These are phyloP conservation scores for Blastobotrys arbuscula DNA, from an alignment of 1,139 yeast species.

Conservation along the genomic window DNA sequence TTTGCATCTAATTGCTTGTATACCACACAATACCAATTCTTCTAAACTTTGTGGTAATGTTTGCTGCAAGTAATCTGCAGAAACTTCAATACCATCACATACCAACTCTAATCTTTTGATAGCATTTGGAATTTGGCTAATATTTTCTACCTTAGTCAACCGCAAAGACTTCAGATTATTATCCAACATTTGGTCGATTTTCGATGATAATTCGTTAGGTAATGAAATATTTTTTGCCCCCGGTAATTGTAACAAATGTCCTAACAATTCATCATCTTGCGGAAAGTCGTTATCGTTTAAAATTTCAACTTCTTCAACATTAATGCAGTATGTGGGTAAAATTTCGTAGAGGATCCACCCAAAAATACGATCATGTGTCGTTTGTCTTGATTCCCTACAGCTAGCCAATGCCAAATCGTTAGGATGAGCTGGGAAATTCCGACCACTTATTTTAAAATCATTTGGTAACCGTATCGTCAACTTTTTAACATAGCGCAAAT, in stretches of 20 bases:
- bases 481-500: neutral
- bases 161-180: neutral
- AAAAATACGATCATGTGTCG: neutral
- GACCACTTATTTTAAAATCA: neutral
- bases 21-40: neutral
- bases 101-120: conserved; percentile 1
- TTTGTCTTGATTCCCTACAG: neutral
- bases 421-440: neutral
- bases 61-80: neutral
- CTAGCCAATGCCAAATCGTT: neutral
- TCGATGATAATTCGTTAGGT: neutral
- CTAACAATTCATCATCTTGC: neutral
- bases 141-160: neutral
- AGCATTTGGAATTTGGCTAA: neutral
- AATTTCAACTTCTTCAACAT: neutral
- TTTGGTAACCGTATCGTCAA: conserved; percentile 8
- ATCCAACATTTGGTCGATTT: neutral
- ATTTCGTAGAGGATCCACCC: conserved; percentile 3
- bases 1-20: conserved; percentile 1
- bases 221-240: neutral
- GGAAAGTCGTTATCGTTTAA: neutral
- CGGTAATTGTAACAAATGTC: neutral
- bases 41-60: neutral
- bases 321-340: conserved; percentile 2
- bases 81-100: neutral